A percentile compares a stretch with the other conserved stretches of the same genome.
Evolutionary conservation across 768 basidiomycete species (phyloP).

Genomic region (Lepiota subincarnata): DNA sequence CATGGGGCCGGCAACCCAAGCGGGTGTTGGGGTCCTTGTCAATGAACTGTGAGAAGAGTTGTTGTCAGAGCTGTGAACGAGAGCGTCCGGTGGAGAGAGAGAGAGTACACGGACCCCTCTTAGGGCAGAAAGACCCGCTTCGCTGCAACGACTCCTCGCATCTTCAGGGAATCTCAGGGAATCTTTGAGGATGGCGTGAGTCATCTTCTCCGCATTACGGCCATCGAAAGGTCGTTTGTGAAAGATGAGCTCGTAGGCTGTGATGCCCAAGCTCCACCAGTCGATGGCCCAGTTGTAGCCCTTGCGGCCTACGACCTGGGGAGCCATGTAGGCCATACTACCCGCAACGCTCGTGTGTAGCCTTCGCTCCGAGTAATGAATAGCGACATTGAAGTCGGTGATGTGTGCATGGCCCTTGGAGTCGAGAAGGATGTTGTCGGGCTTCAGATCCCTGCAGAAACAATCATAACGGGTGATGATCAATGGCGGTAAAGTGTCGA

Average conservation of each 20-base stretch:
- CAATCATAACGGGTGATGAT: not conserved
- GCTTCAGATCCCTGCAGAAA: conserved; percentile 79
- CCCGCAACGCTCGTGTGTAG: conserved; percentile 92
- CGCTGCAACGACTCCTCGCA: conserved; percentile 54
- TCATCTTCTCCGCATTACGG: conserved; percentile 84
- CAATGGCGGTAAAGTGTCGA: conserved; percentile 12
- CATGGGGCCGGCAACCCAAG: conserved; percentile 72
- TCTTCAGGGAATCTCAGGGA: conserved; percentile 74
- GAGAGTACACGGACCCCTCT: conserved; percentile 48
- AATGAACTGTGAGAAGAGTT: conserved; percentile 55
- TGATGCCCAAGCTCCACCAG: conserved; percentile 95
- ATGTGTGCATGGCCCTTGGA: conserved; percentile 92
- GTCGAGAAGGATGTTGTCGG: conserved; percentile 95
- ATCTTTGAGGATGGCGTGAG: conserved; percentile 79
- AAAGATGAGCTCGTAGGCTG: conserved; percentile 87
- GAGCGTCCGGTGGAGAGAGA: not conserved
- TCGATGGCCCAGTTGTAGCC: conserved; percentile 94
- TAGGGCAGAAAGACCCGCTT: conserved; percentile 62
- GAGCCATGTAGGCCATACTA: conserved; percentile 99
- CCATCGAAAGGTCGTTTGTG: conserved; percentile 86
- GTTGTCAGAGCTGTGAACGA: conserved; percentile 15
- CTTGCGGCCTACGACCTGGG: conserved; percentile 86
- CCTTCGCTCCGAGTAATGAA: conserved; percentile 90
- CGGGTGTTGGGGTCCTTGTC: conserved; percentile 77
- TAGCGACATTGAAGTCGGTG: conserved; percentile 99